A percentile compares a stretch with the other conserved stretches of the same genome.
Conservation (phyloP, 208 protist genomes). For the Balamuthia mandrillaris region DNA sequence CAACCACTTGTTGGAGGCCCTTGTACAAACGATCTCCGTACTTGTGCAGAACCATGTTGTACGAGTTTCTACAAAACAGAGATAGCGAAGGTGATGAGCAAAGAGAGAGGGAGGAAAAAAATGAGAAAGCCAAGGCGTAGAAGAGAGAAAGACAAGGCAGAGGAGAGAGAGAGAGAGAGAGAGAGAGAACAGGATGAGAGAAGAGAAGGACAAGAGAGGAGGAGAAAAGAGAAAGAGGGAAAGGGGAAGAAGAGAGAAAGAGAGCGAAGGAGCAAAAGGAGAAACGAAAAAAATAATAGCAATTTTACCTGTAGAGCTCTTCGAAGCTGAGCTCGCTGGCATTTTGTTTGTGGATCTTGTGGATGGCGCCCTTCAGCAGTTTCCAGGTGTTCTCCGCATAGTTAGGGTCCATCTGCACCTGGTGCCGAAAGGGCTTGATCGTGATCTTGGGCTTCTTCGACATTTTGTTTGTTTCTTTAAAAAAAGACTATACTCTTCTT, state of each 20-base stretch:
- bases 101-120: not conserved
- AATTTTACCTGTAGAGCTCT: conserved; percentile 69
- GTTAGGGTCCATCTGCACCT: conserved; percentile 41
- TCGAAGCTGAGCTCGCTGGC: conserved; percentile 67
- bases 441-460: conserved; percentile 37
- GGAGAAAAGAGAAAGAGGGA: not conserved
- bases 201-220: not conserved
- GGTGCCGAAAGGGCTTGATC: conserved; percentile 33
- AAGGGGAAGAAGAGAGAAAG: not conserved
- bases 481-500: too few species aligned
- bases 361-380: conserved; percentile 60
- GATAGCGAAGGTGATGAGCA: not conserved
- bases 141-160: not conserved
- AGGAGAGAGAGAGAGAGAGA: not conserved
- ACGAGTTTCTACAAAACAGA: conserved; percentile 59
- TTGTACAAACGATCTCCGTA: conserved; percentile 72
- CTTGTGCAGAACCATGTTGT: conserved; percentile 78
- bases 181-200: not conserved
- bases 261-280: not conserved
- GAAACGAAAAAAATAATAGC: not conserved
- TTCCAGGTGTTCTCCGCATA: conserved; percentile 54
- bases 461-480: not conserved
- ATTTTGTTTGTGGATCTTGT: conserved; percentile 73
- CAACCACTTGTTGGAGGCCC: conserved; percentile 56
- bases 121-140: not conserved